phyloP scores from a whole-genome alignment of 2,329 filamentous ascomycete genomes.

The Triangularia verruculosa region DNA sequence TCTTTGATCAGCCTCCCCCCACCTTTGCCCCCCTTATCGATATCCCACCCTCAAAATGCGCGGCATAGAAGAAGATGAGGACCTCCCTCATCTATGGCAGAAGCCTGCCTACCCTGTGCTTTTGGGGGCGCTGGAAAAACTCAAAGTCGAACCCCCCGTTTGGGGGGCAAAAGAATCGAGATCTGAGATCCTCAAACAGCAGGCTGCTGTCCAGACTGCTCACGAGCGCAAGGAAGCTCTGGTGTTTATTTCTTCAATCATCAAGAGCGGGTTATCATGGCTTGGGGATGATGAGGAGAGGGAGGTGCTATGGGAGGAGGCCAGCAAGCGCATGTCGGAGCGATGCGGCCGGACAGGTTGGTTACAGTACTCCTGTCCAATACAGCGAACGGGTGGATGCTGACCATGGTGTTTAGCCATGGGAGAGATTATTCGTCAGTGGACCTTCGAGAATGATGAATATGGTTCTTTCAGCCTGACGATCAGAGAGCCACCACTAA shows the following conservation, averaged over 20 bases:
- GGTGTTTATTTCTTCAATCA: conserved; percentile 66
- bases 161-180: conserved; percentile 55
- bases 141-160: conserved; percentile 65
- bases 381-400: not conserved
- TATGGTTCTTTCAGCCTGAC: conserved; percentile 57
- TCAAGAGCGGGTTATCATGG: conserved; percentile 67
- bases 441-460: conserved; percentile 45
- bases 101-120: conserved; percentile 66
- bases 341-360: conserved; percentile 73
- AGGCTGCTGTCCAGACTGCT: conserved; percentile 24
- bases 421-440: conserved; percentile 54
- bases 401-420: conserved; percentile 39
- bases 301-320: conserved; percentile 73
- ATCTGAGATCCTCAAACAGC: conserved; percentile 41
- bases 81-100: conserved; percentile 80
- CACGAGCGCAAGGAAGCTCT: conserved; percentile 51
- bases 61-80: conserved; percentile 48
- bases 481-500: conserved; percentile 83
- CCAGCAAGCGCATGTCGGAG: conserved; percentile 77
- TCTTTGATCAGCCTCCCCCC: not conserved
- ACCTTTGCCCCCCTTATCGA: not conserved
- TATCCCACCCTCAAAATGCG: conserved; percentile 7
- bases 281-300: conserved; percentile 62
- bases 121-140: conserved; percentile 60
- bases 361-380: conserved; percentile 16